phyloP scores from a whole-genome alignment of 192 early-diverging fungal genomes.

The Rhizoclosmatium globosum region DNA sequence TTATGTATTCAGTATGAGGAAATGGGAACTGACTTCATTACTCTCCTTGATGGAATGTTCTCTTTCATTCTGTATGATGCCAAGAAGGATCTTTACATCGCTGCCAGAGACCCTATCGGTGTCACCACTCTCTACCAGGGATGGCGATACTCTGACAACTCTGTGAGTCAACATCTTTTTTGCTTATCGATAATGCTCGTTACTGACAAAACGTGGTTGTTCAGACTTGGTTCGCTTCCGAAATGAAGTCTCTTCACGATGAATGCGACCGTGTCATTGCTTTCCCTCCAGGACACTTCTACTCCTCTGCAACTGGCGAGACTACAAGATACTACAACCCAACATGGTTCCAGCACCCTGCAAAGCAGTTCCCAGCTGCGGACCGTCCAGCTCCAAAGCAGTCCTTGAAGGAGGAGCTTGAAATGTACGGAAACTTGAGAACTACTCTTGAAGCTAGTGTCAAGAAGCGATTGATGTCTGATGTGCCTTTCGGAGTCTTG shows the following conservation, averaged over 20 bases:
- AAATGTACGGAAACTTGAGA: constrained; percentile 78
- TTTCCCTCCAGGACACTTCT: constrained; percentile 97
- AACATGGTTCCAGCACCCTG: constrained; percentile 75
- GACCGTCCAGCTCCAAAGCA: constrained; percentile 64
- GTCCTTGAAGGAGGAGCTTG: constrained; percentile 56
- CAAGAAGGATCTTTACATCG: constrained; percentile 81
- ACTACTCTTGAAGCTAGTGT: constrained; percentile 85
- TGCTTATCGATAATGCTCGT: too few relatives aligned
- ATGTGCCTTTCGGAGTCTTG: constrained; percentile 98
- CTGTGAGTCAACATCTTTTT: constrained; percentile 48
- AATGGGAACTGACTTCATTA: constrained; percentile 80
- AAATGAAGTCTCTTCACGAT: constrained; percentile 96
- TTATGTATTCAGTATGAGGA: constrained; percentile 77
- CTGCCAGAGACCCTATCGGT: constrained; percentile 97
- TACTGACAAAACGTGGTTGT: too few relatives aligned
- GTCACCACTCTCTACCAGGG: constrained; percentile 98
- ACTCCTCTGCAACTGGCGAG: constrained; percentile 72
- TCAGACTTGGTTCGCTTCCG: constrained; percentile 86
- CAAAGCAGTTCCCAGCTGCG: constrained; percentile 40
- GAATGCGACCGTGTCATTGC: constrained; percentile 97
- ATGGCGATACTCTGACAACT: constrained; percentile 82
- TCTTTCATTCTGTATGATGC: constrained; percentile 92
- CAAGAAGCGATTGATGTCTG: constrained; percentile 96
- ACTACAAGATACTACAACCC: constrained; percentile 91
- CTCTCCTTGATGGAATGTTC: constrained; percentile 96